phyloP scores from a whole-genome alignment of 352 stramenopile genomes.

The Phytophthora podocarpi region DNA sequence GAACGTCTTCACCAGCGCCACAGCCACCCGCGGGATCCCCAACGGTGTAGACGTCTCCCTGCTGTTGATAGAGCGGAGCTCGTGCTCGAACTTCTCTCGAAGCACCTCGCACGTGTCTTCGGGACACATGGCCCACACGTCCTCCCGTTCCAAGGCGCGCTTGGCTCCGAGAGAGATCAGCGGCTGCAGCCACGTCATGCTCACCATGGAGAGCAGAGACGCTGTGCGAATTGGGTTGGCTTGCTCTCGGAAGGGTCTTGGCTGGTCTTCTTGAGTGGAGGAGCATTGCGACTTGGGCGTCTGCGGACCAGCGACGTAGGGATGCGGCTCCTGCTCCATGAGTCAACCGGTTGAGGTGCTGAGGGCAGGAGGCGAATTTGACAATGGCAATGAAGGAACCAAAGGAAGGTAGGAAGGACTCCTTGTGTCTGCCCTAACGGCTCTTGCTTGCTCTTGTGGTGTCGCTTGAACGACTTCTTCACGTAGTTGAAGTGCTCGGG shows the following conservation, averaged over 20 bases:
- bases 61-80: conserved; percentile 16
- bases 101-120: conserved; percentile 34
- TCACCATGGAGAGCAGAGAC: conserved; percentile 35
- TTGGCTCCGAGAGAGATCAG: conserved; percentile 43
- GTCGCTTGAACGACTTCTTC: no score
- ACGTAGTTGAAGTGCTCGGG: conserved; percentile 12
- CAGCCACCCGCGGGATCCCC: conserved; percentile 18
- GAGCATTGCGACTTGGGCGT: conserved; percentile 13
- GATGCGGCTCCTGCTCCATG: background rate
- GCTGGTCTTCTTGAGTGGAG: background rate
- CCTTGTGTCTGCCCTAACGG: background rate
- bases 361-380: conserved; percentile 22
- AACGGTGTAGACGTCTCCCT: background rate
- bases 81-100: conserved; percentile 18
- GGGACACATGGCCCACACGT: conserved; percentile 35
- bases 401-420: no score
- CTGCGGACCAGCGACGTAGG: conserved; percentile 11
- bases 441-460: background rate
- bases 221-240: conserved; percentile 34
- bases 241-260: conserved; percentile 21
- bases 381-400: no score
- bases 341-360: no score
- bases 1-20: conserved; percentile 29
- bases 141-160: conserved; percentile 27
- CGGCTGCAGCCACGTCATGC: conserved; percentile 37